Percentiles rank a stretch among this genome's conserved stretches.
Conservation (phyloP, 176 grass and related monocot genomes). For the Chrysopogon serrulatus region DNA sequence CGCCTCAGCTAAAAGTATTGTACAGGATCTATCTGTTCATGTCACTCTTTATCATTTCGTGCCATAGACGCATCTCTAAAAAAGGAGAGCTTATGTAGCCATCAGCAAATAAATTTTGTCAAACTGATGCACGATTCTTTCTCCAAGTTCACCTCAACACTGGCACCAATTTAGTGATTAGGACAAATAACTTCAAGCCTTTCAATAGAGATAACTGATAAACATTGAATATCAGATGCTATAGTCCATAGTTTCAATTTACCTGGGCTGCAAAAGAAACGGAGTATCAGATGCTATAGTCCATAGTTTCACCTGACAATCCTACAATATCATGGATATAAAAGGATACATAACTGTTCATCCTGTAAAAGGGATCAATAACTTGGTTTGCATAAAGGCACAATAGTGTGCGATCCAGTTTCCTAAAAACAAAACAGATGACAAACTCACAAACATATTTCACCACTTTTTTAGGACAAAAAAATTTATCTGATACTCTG, state of each 20-base stretch:
- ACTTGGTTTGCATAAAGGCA: neutral
- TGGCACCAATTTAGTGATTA: neutral
- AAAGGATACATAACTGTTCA: neutral
- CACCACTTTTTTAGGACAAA: neutral
- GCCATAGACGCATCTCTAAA: slow-evolving; percentile 20
- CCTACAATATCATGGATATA: neutral
- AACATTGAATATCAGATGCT: neutral
- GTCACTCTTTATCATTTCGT: neutral
- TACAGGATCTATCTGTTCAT: neutral
- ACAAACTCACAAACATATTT: neutral
- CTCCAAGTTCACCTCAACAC: neutral
- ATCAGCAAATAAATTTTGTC: neutral
- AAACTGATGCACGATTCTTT: neutral
- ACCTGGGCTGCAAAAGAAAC: neutral
- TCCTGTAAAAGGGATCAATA: neutral
- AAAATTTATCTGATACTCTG: neutral
- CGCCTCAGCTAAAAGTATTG: neutral
- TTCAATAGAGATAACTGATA: neutral
- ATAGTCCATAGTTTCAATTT: neutral
- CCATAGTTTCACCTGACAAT: neutral
- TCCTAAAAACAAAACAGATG: neutral
- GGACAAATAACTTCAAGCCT: neutral
- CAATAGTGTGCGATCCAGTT: neutral
- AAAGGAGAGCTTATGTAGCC: neutral
- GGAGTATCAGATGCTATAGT: neutral